A percentile compares a stretch with the other conserved stretches of the same genome.
phyloP scores from a whole-genome alignment of 1,284 basidiomycete genomes.

The Sutorius eximius region DNA sequence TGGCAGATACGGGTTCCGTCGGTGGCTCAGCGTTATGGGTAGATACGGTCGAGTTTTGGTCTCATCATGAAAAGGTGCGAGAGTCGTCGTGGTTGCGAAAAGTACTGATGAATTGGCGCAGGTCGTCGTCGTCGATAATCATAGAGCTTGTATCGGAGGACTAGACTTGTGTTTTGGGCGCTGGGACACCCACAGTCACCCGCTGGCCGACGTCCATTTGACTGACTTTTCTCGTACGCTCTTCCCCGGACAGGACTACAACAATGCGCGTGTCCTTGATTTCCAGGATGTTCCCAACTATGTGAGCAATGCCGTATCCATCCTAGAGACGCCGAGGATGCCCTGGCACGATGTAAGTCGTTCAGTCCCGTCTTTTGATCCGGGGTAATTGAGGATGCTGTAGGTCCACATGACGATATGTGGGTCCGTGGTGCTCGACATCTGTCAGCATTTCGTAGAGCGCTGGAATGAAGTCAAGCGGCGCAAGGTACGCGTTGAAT shows the following conservation, averaged over 20 bases:
- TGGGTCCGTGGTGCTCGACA: slow-evolving; percentile 83
- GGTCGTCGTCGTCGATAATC: slow-evolving; percentile 85
- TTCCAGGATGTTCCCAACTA: slow-evolving; percentile 83
- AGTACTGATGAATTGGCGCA: slow-evolving; percentile 28
- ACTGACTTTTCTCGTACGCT: slow-evolving; percentile 78
- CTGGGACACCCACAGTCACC: slow-evolving; percentile 89
- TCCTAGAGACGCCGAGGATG: slow-evolving; percentile 76
- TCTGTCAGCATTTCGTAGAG: slow-evolving; percentile 90
- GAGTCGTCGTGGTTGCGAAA: not conserved
- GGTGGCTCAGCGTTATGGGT: not conserved
- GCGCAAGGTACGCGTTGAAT: slow-evolving; percentile 53
- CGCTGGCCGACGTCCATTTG: slow-evolving; percentile 87
- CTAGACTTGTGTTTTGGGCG: slow-evolving; percentile 93
- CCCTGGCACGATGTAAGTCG: slow-evolving; percentile 84
- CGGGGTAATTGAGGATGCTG: not conserved
- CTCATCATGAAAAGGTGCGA: slow-evolving; percentile 72
- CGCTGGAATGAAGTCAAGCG: slow-evolving; percentile 85
- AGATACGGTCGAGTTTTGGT: slow-evolving; percentile 81
- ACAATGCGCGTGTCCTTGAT: slow-evolving; percentile 81
- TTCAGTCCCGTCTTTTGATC: not conserved
- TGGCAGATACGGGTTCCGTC: not conserved
- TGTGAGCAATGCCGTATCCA: slow-evolving; percentile 71
- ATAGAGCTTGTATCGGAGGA: slow-evolving; percentile 78
- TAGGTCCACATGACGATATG: slow-evolving; percentile 84
- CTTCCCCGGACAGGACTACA: slow-evolving; percentile 94